Evolutionary conservation across 2,329 filamentous ascomycete species (phyloP).

Genomic region (Xylariaceae sp.): DNA sequence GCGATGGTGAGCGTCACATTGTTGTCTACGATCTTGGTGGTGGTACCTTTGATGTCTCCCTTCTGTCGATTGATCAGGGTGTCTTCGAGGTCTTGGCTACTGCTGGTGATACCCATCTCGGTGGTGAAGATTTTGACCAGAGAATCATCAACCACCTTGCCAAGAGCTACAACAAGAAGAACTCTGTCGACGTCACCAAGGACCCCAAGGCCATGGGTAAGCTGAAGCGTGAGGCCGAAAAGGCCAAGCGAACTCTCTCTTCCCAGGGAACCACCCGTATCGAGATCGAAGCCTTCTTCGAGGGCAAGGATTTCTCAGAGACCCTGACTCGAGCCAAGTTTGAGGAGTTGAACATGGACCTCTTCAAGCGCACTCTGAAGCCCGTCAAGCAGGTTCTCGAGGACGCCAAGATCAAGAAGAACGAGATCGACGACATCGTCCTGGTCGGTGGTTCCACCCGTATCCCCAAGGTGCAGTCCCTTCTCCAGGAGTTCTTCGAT

Average conservation of each 20-base stretch:
- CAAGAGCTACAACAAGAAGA: constrained; percentile 99
- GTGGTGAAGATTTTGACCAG: constrained; percentile 99
- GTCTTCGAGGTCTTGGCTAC: constrained; percentile 94
- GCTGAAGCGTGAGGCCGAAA: constrained; percentile 98
- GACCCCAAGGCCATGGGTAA: constrained; percentile 98
- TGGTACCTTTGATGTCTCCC: constrained; percentile 92
- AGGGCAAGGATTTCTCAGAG: constrained; percentile 97
- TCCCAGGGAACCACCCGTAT: constrained; percentile 91
- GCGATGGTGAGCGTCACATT: constrained; percentile 74
- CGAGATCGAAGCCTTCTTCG: constrained; percentile 95
- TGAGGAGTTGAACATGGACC: constrained; percentile 96
- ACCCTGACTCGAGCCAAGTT: constrained; percentile 98
- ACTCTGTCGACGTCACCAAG: constrained; percentile 87
- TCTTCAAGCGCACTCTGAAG: constrained; percentile 99
- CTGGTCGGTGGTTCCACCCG: constrained; percentile 97
- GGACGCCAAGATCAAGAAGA: constrained; percentile 96
- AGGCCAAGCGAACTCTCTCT: constrained; percentile 97
- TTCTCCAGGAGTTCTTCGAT: constrained; percentile 92
- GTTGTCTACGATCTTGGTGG: constrained; percentile 92
- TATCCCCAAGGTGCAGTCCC: constrained; percentile 94
- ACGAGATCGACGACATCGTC: constrained; percentile 91
- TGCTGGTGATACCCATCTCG: constrained; percentile 93
- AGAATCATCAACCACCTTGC: constrained; percentile 93
- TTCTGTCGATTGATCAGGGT: constrained; percentile 85
- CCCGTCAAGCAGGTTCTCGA: constrained; percentile 98